Conservation (phyloP, 2,329 filamentous ascomycete species). For the Hawksworthiomyces lignivorus region DNA sequence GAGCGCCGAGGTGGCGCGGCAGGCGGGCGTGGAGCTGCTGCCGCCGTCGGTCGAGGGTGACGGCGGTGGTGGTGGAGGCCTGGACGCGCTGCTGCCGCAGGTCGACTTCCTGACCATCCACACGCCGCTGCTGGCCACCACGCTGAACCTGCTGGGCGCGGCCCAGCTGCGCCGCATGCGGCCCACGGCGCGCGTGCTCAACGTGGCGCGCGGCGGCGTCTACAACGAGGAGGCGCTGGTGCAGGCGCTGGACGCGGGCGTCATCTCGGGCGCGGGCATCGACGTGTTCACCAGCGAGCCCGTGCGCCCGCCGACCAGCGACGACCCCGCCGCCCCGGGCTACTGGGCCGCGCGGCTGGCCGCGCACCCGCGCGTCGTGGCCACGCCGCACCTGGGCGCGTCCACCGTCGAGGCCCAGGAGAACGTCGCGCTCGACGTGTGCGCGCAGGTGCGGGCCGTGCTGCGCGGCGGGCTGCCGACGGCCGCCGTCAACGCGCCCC, state of each 20-base stretch:
- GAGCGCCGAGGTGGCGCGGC: conserved; percentile 60
- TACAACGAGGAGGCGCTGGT: conserved; percentile 70
- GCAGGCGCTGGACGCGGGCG: conserved; percentile 59
- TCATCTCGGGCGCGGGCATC: conserved; percentile 68
- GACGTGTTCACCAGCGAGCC: conserved; percentile 77
- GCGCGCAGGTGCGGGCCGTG: conserved; percentile 69
- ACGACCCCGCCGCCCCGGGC: conserved; percentile 18
- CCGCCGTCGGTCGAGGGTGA: not conserved
- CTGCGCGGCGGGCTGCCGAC: conserved; percentile 66
- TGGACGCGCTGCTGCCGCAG: conserved; percentile 54
- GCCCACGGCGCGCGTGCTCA: conserved; percentile 63
- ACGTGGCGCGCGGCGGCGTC: conserved; percentile 72
- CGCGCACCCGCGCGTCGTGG: conserved; percentile 63
- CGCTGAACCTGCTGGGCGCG: conserved; percentile 63
- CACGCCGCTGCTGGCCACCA: conserved; percentile 71
- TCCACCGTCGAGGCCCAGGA: conserved; percentile 78
- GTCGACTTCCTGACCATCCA: conserved; percentile 76
- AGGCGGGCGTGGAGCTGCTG: conserved; percentile 59
- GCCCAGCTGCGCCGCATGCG: conserved; percentile 66
- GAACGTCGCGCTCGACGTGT: conserved; percentile 76
- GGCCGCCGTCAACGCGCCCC: conserved; percentile 70
- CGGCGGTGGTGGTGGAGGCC: conserved; percentile 23
- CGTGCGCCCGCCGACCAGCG: conserved; percentile 32
- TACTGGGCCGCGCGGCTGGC: conserved; percentile 57
- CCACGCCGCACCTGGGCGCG: conserved; percentile 72